Evolutionary conservation across 345 rosid genomes (phyloP), one percentile per base, ranked within the genome.

Genomic region (Toxicodendron radicans): DNA sequence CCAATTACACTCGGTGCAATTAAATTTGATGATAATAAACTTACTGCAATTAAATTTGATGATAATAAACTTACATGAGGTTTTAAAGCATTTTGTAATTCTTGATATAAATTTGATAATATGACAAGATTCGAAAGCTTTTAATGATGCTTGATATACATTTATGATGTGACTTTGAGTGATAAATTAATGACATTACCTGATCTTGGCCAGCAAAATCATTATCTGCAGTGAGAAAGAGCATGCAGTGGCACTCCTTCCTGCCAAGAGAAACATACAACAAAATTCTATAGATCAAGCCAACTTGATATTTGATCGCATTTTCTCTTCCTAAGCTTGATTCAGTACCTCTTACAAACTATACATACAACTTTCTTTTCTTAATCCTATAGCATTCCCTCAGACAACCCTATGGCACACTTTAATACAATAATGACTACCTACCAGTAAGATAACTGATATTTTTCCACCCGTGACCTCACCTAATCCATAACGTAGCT

Each of bases 231-330:
- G 97, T 95, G 70, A 95, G 91, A 85, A 95, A 95, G 73, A 95
- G 97, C 99, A 95, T 92, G 86, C 98, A 92, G 83, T 95, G 99
- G 79, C 99, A 95, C 79, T 95, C 99, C 84, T 90, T 95, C 94
- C 99, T 95, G 96, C 80, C 49, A 74, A 63, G 43, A 38, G n/a
- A 70, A 66, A 49, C 24, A 49, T 17, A 66, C 3, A 4, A 59
- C 10, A 58, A 45, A 70, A 41, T 5, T 30, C 16, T n/a, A 18
- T n/a, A 49, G 49, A 62, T 13, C 21, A 73, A 20, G 61, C 51
- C 9, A 35, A 62, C 20, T 20, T 63, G 48, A 27, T 49, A 18
- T 59, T 32, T 61, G 30, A 38, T 14, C 21, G 1, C 16, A 13
- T 24, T 56, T 38, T 20, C 20, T 1, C 11, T 70, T 38, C 32